Percentiles rank a stretch among this genome's conserved stretches.
These are phyloP conservation scores for Drosera spatulata DNA, from an alignment of 179 eudicot species.

Conservation along the genomic window DNA sequence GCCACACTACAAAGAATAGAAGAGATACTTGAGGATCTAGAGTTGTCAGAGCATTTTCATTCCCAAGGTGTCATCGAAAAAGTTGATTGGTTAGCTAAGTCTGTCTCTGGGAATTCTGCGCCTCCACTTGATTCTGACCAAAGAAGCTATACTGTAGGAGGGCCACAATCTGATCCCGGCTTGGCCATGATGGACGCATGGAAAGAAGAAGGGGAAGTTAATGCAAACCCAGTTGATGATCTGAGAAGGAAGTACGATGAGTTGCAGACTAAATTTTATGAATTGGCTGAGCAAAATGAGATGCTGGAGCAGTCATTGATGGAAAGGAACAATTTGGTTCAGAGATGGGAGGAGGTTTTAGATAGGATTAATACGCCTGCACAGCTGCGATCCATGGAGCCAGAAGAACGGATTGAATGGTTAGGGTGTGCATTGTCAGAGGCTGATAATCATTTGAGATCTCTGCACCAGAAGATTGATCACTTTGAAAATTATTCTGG, in stretches of 20 bases:
- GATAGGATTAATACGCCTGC: conserved; percentile 73
- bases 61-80: conserved; percentile 68
- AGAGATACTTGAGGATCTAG: conserved; percentile 88
- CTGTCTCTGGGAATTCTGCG: conserved; percentile 47
- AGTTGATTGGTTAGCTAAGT: conserved; percentile 80
- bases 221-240: conserved; percentile 46
- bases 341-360: conserved; percentile 87
- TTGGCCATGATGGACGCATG: conserved; percentile 39
- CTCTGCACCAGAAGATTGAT: conserved; percentile 82
- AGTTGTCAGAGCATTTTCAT: conserved; percentile 88
- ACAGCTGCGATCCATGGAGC: conserved; percentile 81
- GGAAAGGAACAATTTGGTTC: conserved; percentile 86
- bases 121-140: conserved; percentile 61
- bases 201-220: conserved; percentile 51
- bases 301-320: conserved; percentile 91
- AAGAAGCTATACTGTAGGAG: conserved; percentile 50
- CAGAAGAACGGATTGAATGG: conserved; percentile 94
- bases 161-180: conserved; percentile 59
- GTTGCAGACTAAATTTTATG: conserved; percentile 74
- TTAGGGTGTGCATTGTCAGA: conserved; percentile 73
- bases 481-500: conserved; percentile 45
- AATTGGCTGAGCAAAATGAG: conserved; percentile 94
- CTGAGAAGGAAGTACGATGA: conserved; percentile 65
- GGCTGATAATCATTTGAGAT: conserved; percentile 55
- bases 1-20: conserved; percentile 90